Evolutionary conservation across 2,329 filamentous ascomycete genomes (phyloP).

Genomic region (Huntiella bhutanensis): DNA sequence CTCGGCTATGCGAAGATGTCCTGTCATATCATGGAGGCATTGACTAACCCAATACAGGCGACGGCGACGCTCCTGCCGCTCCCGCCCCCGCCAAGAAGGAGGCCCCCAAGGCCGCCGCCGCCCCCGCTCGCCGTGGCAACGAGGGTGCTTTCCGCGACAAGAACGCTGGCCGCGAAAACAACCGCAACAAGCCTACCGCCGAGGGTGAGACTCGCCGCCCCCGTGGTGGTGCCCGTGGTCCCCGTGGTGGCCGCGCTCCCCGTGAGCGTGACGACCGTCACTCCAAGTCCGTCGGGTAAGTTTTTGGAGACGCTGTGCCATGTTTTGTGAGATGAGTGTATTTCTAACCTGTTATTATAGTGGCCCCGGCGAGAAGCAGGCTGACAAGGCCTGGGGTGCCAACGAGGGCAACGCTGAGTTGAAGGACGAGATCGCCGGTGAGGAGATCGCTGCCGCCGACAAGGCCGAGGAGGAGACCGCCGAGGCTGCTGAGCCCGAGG

Average conservation of each 20-base stretch:
- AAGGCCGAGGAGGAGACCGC: constrained; percentile 43
- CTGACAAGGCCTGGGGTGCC: constrained; percentile 76
- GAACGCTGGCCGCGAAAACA: constrained; percentile 59
- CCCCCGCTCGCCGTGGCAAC: constrained; percentile 45
- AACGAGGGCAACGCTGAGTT: constrained; percentile 65
- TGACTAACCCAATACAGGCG: constrained; percentile 6
- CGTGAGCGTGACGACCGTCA: constrained; percentile 39
- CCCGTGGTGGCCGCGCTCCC: constrained; percentile 33
- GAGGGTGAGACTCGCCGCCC: constrained; percentile 38
- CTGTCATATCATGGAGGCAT: background rate
- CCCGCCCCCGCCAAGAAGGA: constrained; percentile 71
- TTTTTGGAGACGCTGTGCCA: constrained; percentile 1
- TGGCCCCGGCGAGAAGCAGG: constrained; percentile 58
- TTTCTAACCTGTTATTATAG: constrained; percentile 23
- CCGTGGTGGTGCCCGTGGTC: constrained; percentile 43
- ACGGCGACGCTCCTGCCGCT: constrained; percentile 10
- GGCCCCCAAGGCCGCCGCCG: constrained; percentile 53
- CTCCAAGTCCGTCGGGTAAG: constrained; percentile 30
- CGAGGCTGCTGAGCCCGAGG: constrained; percentile 45
- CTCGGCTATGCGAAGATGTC: background rate
- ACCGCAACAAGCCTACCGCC: constrained; percentile 62
- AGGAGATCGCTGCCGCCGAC: constrained; percentile 72
- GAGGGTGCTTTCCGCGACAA: constrained; percentile 88
- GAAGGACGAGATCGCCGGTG: constrained; percentile 80
- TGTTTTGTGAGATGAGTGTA: constrained; percentile 9